Evolutionary conservation across 1,284 basidiomycete genomes (phyloP).

Genomic region (Microbotryum scabiosae): DNA sequence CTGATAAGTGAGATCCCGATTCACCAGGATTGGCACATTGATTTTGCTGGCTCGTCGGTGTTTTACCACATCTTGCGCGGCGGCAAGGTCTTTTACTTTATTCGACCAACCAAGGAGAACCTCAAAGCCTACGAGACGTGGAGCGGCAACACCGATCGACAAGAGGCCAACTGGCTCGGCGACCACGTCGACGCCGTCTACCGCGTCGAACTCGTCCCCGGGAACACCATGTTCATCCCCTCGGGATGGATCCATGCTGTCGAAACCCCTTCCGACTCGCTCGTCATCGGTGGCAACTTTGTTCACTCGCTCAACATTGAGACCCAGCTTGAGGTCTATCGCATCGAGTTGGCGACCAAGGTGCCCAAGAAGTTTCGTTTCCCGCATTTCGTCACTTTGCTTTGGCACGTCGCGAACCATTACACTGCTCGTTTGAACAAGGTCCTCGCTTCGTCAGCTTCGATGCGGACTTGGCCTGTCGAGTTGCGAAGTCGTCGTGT

Average conservation of each 20-base stretch:
- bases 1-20: not conserved
- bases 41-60: slow-evolving; percentile 90
- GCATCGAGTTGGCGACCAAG: slow-evolving; percentile 85
- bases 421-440: slow-evolving; percentile 11
- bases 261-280: slow-evolving; percentile 79
- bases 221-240: slow-evolving; percentile 63
- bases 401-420: slow-evolving; percentile 40
- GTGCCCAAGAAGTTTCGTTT: slow-evolving; percentile 94
- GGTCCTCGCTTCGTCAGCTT: not conserved
- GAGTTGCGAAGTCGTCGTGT: slow-evolving; percentile 47
- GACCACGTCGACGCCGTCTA: slow-evolving; percentile 80
- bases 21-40: slow-evolving; percentile 70
- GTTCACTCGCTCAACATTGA: slow-evolving; percentile 57
- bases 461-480: not conserved
- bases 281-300: slow-evolving; percentile 97
- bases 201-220: slow-evolving; percentile 30
- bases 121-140: slow-evolving; percentile 57
- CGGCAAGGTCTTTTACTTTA: slow-evolving; percentile 82
- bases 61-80: slow-evolving; percentile 75
- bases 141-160: slow-evolving; percentile 71
- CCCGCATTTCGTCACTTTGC: slow-evolving; percentile 48
- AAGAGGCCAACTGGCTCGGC: slow-evolving; percentile 81
- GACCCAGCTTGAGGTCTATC: slow-evolving; percentile 63
- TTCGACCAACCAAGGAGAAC: slow-evolving; percentile 78
- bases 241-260: slow-evolving; percentile 97